phyloP scores from a whole-genome alignment of 495 filamentous ascomycete genomes.

The Articulospora tetracladia region DNA sequence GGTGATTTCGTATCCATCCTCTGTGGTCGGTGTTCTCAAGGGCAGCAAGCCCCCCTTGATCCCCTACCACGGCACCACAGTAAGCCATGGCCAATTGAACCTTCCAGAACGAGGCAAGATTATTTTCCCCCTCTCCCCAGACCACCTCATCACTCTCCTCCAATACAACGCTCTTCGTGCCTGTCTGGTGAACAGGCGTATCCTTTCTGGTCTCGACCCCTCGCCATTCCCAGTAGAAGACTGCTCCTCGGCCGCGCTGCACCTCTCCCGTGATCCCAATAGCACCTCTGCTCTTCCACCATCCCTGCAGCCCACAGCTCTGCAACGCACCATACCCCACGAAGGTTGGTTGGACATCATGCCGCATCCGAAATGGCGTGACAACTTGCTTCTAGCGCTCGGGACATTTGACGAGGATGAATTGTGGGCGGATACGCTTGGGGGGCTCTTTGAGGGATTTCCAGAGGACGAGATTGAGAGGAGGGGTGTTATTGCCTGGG shows the following conservation, averaged over 20 bases:
- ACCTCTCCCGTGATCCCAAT: slow-evolving; percentile 28
- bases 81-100: not conserved
- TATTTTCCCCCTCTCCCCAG: slow-evolving; percentile 36
- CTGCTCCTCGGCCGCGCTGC: slow-evolving; percentile 26
- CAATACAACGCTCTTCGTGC: slow-evolving; percentile 42
- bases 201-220: slow-evolving; percentile 26
- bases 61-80: slow-evolving; percentile 25
- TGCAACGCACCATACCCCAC: slow-evolving; percentile 26
- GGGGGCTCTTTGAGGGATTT: slow-evolving; percentile 36
- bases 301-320: slow-evolving; percentile 23
- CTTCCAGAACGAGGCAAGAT: slow-evolving; percentile 17
- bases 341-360: slow-evolving; percentile 34
- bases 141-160: slow-evolving; percentile 41
- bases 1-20: slow-evolving; percentile 7
- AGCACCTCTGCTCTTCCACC: slow-evolving; percentile 18
- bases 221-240: slow-evolving; percentile 20
- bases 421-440: slow-evolving; percentile 37
- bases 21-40: slow-evolving; percentile 5
- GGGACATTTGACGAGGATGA: slow-evolving; percentile 36
- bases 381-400: slow-evolving; percentile 27
- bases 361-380: slow-evolving; percentile 28
- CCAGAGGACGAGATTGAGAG: slow-evolving; percentile 32
- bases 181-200: slow-evolving; percentile 29
- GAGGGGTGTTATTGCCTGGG: slow-evolving; percentile 37
- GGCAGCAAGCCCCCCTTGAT: slow-evolving; percentile 1